Evolutionary conservation across 345 rosid species (phyloP).

Genomic region (Eucalyptus shirleyi): DNA sequence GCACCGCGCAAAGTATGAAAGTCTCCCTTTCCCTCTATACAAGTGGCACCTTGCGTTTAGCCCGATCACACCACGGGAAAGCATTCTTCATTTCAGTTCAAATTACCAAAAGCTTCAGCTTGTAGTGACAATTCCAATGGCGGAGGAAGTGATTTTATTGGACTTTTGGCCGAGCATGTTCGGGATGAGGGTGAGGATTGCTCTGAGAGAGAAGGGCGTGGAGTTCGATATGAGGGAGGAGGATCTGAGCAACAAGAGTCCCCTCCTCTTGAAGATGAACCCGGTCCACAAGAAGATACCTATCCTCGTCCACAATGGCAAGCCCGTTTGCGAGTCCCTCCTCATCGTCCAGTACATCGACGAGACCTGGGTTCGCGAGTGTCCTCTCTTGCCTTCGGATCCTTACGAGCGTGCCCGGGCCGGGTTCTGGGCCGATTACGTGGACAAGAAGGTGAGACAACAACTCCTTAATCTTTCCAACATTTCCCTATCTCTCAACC

Average conservation of each 20-base stretch:
- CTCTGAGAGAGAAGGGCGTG: slow-evolving; percentile 1
- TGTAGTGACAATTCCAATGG: neutral
- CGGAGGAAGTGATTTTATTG: neutral
- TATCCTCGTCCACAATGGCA: slow-evolving; percentile 2
- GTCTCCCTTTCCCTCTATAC: neutral
- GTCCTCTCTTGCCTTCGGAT: neutral
- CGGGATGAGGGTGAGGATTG: slow-evolving; percentile 2
- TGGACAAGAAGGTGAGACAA: neutral
- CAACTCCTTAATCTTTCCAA: neutral
- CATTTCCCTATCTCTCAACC: neutral
- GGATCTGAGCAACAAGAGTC: slow-evolving; percentile 1
- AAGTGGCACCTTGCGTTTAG: neutral
- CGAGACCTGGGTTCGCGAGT: neutral
- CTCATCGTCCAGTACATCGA: neutral
- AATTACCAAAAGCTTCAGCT: neutral
- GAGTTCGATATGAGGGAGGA: neutral
- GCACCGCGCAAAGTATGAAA: neutral
- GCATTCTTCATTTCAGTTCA: neutral
- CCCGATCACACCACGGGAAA: neutral
- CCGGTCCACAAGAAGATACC: neutral
- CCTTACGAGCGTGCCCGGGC: neutral
- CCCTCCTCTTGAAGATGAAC: neutral
- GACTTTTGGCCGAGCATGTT: slow-evolving; percentile 4
- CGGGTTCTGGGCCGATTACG: slow-evolving; percentile 1
- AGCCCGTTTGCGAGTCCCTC: neutral